Evolutionary conservation across 129 eudicot species (phyloP).

Genomic region (Arctium minus): DNA sequence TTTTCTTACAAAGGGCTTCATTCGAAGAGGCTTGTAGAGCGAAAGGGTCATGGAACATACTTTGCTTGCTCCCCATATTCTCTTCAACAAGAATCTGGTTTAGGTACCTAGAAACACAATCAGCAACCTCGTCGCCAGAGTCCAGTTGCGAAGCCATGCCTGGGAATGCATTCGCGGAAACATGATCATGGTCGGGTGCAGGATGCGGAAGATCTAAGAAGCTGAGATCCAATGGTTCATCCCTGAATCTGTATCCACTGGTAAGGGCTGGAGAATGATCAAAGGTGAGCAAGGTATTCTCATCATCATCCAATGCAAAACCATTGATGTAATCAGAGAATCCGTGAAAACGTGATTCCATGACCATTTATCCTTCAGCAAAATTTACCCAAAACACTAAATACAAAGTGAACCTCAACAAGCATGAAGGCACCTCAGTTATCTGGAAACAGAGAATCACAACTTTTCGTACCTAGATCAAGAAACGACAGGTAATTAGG

Average conservation of each 20-base stretch:
- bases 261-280: constrained; percentile 29
- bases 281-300: constrained; percentile 20
- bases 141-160: constrained; percentile 24
- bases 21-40: constrained; percentile 54
- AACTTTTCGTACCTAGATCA: constrained; percentile 14
- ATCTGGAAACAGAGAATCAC: constrained; percentile 6
- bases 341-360: constrained; percentile 50
- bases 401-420: background rate
- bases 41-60: constrained; percentile 63
- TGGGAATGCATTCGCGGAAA: constrained; percentile 13
- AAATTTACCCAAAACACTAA: constrained; percentile 8
- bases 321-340: constrained; percentile 26
- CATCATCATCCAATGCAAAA: constrained; percentile 40
- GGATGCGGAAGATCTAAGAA: constrained; percentile 38
- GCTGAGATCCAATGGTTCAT: constrained; percentile 45
- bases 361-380: constrained; percentile 25
- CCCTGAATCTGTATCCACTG: constrained; percentile 39
- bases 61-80: constrained; percentile 59
- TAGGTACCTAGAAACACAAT: constrained; percentile 54
- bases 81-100: constrained; percentile 73
- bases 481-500: constrained; percentile 24
- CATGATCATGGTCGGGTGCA: constrained; percentile 12
- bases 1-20: constrained; percentile 44
- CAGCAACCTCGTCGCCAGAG: constrained; percentile 62
- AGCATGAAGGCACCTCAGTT: background rate